Base-by-base conservation (phyloP, 345 rosid genomes). In the Nephelium lappaceum region DNA sequence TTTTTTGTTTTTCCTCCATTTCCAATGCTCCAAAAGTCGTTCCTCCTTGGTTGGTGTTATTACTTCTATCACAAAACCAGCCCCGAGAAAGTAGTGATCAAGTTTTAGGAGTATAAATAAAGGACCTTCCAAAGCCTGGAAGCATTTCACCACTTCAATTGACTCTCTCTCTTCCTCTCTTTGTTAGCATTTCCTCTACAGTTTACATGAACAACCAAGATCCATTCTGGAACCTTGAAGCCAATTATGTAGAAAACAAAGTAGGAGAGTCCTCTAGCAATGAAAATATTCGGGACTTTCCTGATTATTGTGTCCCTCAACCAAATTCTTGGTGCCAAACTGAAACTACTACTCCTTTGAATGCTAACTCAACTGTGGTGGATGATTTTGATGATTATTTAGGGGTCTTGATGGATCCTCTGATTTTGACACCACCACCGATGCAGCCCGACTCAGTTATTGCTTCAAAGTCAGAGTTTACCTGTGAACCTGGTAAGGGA, bases 381-480 rank as follows among this genome's bases (percentile, higher is more conserved):
- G 69, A 69, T 43, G 27, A 57, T 43, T 41, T 77, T 60, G 31
- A 18, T 12, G 75, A 69, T 36, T 19, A 60, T 45, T 58, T 69
- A 4, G 58, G 67, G 60, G 0, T 10, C n/a, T 58, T 60, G 19
- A 41, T 16, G 21, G 36, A 69, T 19, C 1, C 24, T 45, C 42
- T 11, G n/a, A 55, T 23, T 47, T 11, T 41, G 11, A 8, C 31
- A 25, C 15, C 69, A 42, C 11, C 69, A 55, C 36, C 24, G 18
- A 5, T 62, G 14, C 80, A 45, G 8, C 23, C 11, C 23, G 25
- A 68, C 51, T 47, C 36, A 31, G 36, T 3, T 31, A 31, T 31
- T 31, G 36, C 36, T 31, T 31, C 36, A 31, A 31, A 31, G 36
- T 31, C 36, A 31, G 36, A 31, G 36, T 31, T 31, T 31, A 31